Percentiles rank a stretch among this genome's conserved stretches.
These are phyloP conservation scores for Gnaphalium uliginosum DNA, from an alignment of 129 eudicot genomes.

Conservation along the genomic window DNA sequence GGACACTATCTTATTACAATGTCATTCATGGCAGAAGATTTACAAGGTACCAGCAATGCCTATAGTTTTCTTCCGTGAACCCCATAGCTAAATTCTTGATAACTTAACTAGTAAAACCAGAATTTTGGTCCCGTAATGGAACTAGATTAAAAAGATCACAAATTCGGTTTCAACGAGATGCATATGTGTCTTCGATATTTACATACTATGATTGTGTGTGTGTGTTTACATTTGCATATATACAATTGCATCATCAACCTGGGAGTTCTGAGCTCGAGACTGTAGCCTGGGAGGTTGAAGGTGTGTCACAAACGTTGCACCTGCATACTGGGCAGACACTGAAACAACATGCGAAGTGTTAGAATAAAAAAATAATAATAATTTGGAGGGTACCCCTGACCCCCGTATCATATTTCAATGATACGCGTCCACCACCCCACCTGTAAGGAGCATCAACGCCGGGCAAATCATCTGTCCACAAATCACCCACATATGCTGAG, in stretches of 20 bases:
- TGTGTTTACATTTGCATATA: constrained; percentile 14
- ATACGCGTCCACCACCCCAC: too few relatives aligned
- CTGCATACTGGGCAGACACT: constrained; percentile 75
- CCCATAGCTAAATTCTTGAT: not conserved
- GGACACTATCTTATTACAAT: not conserved
- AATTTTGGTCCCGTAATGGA: not conserved
- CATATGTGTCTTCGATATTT: constrained; percentile 38
- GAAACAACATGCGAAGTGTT: constrained; percentile 16
- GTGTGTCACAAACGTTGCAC: constrained; percentile 57
- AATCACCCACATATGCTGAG: too few relatives aligned
- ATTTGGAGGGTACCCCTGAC: too few relatives aligned
- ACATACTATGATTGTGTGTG: constrained; percentile 33
- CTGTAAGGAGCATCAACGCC: too few relatives aligned
- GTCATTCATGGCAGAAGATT: not conserved
- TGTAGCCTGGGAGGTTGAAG: constrained; percentile 16
- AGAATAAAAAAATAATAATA: not conserved
- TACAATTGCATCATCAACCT: constrained; percentile 36
- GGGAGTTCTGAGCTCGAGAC: constrained; percentile 39
- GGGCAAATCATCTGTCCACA: too few relatives aligned
- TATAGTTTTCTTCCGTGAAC: not conserved
- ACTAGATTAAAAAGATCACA: constrained; percentile 4
- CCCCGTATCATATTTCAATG: too few relatives aligned
- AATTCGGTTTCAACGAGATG: constrained; percentile 20
- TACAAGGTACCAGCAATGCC: not conserved
- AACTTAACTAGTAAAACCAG: constrained; percentile 37